Evolutionary conservation across 495 filamentous ascomycete genomes (phyloP).

Genomic region (Hypomontagnella submonticulosa): DNA sequence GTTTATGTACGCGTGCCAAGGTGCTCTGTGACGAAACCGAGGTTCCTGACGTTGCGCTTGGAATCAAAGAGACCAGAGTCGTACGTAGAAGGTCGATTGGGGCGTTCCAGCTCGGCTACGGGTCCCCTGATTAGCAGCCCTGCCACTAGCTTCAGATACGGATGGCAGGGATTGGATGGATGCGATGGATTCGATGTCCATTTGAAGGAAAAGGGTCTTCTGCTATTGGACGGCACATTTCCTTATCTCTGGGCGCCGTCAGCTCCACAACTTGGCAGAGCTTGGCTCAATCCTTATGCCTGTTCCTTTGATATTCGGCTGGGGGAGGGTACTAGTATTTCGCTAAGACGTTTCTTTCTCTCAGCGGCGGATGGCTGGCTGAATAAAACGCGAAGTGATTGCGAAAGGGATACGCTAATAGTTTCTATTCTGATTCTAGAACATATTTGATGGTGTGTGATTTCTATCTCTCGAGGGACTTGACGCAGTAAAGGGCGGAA

Average conservation of each 20-base stretch:
- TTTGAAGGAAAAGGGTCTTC: slow-evolving; percentile 17
- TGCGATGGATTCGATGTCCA: slow-evolving; percentile 16
- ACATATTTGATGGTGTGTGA: neutral
- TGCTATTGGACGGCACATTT: slow-evolving; percentile 27
- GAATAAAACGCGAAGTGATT: slow-evolving; percentile 1
- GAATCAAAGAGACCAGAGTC: neutral
- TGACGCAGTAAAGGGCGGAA: neutral
- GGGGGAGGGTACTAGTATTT: neutral
- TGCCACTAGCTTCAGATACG: slow-evolving; percentile 40
- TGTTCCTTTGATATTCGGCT: slow-evolving; percentile 23
- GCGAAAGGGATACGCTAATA: slow-evolving; percentile 9
- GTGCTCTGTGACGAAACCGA: neutral
- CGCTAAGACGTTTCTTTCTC: slow-evolving; percentile 7
- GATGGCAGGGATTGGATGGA: slow-evolving; percentile 23
- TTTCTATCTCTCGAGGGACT: slow-evolving; percentile 4
- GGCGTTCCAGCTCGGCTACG: slow-evolving; percentile 21
- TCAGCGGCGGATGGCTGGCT: slow-evolving; percentile 15
- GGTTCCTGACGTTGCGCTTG: neutral
- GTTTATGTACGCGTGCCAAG: slow-evolving; percentile 8
- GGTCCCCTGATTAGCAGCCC: slow-evolving; percentile 33
- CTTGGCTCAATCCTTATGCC: slow-evolving; percentile 38
- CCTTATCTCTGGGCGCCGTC: slow-evolving; percentile 42
- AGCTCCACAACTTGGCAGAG: slow-evolving; percentile 32
- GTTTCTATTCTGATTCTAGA: slow-evolving; percentile 4
- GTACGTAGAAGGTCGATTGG: neutral